Evolutionary conservation across 345 rosid species (phyloP).

Genomic region (Aquilaria yunnanensis): DNA sequence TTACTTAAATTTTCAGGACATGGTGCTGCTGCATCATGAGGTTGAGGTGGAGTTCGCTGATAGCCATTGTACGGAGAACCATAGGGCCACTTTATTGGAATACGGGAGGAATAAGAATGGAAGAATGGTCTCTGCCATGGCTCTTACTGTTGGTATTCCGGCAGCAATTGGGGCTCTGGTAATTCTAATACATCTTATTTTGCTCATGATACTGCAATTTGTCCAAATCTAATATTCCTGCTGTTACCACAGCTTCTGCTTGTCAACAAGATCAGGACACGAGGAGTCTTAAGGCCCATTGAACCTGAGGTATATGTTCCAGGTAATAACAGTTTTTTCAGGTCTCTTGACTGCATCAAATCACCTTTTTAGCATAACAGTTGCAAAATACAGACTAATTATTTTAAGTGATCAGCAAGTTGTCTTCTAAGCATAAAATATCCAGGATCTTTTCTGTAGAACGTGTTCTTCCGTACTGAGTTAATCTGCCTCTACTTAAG

Average conservation of each 20-base stretch:
- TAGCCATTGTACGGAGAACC: slow-evolving; percentile 40
- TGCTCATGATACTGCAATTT: not conserved
- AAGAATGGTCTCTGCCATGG: slow-evolving; percentile 69
- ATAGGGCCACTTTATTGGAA: slow-evolving; percentile 68
- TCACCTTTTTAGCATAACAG: not conserved
- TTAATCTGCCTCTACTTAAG: too few relatives aligned
- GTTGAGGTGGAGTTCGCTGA: slow-evolving; percentile 76
- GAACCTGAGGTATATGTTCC: slow-evolving; percentile 83
- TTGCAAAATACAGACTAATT: not conserved
- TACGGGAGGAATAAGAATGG: slow-evolving; percentile 62
- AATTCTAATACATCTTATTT: slow-evolving; percentile 11
- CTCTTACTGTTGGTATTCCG: slow-evolving; percentile 86
- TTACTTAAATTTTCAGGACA: slow-evolving; percentile 47
- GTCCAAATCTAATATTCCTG: slow-evolving; percentile 5
- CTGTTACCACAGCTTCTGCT: slow-evolving; percentile 56
- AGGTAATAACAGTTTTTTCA: slow-evolving; percentile 31
- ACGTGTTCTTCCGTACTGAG: too few relatives aligned
- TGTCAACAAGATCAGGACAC: slow-evolving; percentile 63
- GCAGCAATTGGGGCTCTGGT: slow-evolving; percentile 93
- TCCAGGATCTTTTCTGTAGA: not conserved
- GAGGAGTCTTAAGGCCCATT: slow-evolving; percentile 80
- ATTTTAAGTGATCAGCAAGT: not conserved
- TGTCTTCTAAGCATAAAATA: too few relatives aligned
- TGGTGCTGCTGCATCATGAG: slow-evolving; percentile 93
- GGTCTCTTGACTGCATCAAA: too few relatives aligned